Base-by-base conservation (phyloP, 306 rosid genomes). In the Lotus japonicus region DNA sequence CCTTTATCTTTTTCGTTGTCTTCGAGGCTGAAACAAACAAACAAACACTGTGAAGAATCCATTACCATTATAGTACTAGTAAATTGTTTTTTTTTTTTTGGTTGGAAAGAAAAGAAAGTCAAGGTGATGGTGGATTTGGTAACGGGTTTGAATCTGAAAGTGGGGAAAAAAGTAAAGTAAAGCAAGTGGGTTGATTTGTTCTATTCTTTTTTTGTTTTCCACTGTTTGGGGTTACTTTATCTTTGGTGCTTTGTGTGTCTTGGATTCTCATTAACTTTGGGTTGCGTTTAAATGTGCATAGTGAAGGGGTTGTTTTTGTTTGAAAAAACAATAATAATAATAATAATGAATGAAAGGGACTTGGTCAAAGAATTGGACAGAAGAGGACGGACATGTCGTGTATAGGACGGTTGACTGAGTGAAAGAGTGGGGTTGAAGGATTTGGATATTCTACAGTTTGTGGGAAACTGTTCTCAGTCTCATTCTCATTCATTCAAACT, bases 41-140 rank as follows among this genome's bases (percentile, higher is more conserved):
- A 26, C 33, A 26, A 0, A n/a, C n/a, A n/a, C n/a, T 31, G 36
- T 31, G 36, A 66, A 19, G 80, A 72, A 78, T 79, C 76, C 80
- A 62, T 62, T 63, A 55, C 50, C 78, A 59, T 62, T 21, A n/a
- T n/a, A n/a, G n/a, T n/a, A 21, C 26, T 44, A 52, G n/a, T 76
- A 57, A 56, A 21, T 21, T 21, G 57, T 66, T 19, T 19, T 6
- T 4, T 23, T 9, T 23, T 63, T 14, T 43, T 13, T 9, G 2
- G 2, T 3, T 12, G 13, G 15, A 49, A 64, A 46, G 62, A 17
- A 49, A 64, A 46, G 62, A 77, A 31, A 17, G 61, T 39, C 51
- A 58, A 75, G 80, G 73, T 70, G 79, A 75, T 70, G 79, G 81
- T 83, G 96, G 96, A 75, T 86, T 86, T 80, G 97, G 92, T 88